A percentile compares a stretch with the other conserved stretches of the same genome.
These are phyloP conservation scores for Orbilia quercus DNA, from an alignment of 2,329 filamentous ascomycete species.

Conservation along the genomic window DNA sequence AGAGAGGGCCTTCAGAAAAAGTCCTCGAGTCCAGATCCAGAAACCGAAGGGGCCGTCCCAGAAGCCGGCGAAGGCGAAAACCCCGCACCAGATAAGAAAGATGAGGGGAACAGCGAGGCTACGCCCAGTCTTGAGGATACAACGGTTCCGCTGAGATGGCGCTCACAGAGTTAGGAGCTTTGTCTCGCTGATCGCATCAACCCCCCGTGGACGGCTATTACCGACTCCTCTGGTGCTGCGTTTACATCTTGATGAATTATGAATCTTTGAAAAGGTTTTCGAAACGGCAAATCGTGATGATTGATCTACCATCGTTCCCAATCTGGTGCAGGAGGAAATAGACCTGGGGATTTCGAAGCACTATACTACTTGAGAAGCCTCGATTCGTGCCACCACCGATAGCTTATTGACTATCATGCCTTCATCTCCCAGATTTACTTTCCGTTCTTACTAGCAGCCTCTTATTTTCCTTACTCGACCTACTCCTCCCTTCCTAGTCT, in stretches of 20 bases:
- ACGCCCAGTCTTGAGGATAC: too few relatives aligned
- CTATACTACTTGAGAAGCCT: not conserved
- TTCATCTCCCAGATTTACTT: not conserved
- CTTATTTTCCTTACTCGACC: not conserved
- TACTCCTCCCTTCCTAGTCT: not conserved
- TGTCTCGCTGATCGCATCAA: constrained; percentile 5
- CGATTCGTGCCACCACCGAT: not conserved
- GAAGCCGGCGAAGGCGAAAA: constrained; percentile 56
- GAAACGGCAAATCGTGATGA: too few relatives aligned
- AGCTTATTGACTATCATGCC: not conserved
- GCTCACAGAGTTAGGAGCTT: constrained; percentile 47
- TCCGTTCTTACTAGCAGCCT: not conserved
- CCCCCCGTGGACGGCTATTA: too few relatives aligned
- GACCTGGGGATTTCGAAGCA: too few relatives aligned
- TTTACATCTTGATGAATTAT: too few relatives aligned
- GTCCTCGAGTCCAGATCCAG: constrained; percentile 57
- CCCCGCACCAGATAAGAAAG: constrained; percentile 49
- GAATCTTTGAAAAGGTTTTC: too few relatives aligned
- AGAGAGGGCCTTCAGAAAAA: constrained; percentile 57
- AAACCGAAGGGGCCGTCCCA: constrained; percentile 58
- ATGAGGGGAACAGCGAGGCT: constrained; percentile 40
- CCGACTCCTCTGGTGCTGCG: too few relatives aligned
- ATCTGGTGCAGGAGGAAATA: too few relatives aligned
- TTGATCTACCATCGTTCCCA: too few relatives aligned
- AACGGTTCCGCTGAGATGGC: constrained; percentile 20